Percentiles rank a stretch among this genome's conserved stretches.
phyloP scores from a whole-genome alignment of 306 rosid genomes.

The Vigna reflexopilosa region DNA sequence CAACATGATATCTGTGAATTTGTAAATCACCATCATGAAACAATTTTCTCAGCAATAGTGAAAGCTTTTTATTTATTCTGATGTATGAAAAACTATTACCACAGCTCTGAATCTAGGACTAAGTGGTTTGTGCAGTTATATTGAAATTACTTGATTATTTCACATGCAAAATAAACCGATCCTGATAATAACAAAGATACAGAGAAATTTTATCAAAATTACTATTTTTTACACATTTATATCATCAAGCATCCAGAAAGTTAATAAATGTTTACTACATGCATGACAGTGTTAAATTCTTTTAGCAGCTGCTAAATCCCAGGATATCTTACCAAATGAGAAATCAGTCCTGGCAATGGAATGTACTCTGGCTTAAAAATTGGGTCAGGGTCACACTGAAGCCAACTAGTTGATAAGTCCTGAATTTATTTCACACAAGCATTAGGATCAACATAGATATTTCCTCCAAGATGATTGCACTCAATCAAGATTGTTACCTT shows the following conservation, averaged over 20 bases:
- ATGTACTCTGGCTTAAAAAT: constrained; percentile 78
- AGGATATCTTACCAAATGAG: constrained; percentile 61
- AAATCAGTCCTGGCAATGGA: constrained; percentile 68
- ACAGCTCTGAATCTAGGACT: no score
- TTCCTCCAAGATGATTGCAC: constrained; percentile 19
- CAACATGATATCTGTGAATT: no score
- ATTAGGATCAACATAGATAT: constrained; percentile 26
- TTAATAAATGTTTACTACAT: constrained; percentile 13
- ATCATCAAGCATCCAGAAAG: constrained; percentile 20
- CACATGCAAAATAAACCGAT: background rate
- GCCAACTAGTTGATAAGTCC: constrained; percentile 96
- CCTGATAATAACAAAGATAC: background rate
- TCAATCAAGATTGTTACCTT: constrained; percentile 66
- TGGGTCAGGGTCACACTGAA: constrained; percentile 91
- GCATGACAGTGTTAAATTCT: constrained; percentile 5
- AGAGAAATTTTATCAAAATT: background rate
- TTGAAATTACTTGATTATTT: background rate
- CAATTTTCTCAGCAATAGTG: no score
- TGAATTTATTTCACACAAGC: constrained; percentile 53
- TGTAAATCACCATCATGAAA: no score
- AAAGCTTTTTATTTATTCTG: no score
- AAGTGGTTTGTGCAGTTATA: no score
- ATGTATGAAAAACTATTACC: no score
- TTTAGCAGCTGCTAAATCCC: background rate
- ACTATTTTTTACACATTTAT: background rate